These are phyloP conservation scores for Leishmania tarentolae DNA, from an alignment of 208 protist species.

Conservation along the genomic window DNA sequence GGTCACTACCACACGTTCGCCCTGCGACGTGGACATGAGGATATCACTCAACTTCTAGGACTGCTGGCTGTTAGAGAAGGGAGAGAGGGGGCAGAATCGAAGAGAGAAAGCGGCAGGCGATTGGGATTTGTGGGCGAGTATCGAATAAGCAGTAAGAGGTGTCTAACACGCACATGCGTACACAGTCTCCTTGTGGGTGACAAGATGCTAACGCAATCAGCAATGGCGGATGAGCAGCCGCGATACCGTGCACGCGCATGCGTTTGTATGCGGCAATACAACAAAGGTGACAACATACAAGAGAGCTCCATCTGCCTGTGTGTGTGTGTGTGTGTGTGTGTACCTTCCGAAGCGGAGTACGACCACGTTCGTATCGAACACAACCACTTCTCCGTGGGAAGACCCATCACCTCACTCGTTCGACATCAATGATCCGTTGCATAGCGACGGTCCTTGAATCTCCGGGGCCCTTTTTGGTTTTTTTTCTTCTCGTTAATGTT, in stretches of 20 bases:
- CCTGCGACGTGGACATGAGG: background rate
- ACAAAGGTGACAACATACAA: background rate
- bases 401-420: background rate
- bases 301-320: background rate
- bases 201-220: background rate
- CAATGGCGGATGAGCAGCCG: background rate
- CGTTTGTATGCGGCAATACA: background rate
- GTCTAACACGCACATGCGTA: background rate
- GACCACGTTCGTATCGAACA: background rate
- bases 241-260: background rate
- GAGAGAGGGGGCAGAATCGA: background rate
- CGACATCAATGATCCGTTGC: background rate
- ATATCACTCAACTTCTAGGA: background rate
- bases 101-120: background rate
- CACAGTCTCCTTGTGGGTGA: background rate
- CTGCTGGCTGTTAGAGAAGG: background rate
- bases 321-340: too few species aligned
- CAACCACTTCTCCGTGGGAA: background rate
- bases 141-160: background rate
- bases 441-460: background rate
- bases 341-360: too few species aligned
- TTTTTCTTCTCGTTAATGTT: too few species aligned
- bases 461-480: background rate
- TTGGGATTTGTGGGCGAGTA: background rate
- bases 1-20: background rate